Evolutionary conservation across 139 green algal genomes (phyloP).

Genomic region (Astrephomene gubernaculifera): DNA sequence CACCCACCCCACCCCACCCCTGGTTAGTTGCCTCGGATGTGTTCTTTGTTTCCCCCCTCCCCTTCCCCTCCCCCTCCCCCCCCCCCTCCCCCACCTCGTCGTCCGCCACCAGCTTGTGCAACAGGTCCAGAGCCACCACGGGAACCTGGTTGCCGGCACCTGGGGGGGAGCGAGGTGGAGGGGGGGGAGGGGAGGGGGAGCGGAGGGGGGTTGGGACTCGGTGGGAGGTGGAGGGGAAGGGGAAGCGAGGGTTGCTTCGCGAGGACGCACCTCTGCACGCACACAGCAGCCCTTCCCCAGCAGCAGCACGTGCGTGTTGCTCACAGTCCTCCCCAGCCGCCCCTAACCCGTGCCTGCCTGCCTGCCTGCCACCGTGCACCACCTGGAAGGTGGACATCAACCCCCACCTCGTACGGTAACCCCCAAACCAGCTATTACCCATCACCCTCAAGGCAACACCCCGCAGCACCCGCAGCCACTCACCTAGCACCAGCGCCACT

Average conservation of each 20-base stretch:
- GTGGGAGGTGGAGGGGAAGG: background rate
- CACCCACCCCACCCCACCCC: background rate
- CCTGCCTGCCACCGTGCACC: background rate
- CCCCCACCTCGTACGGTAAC: background rate
- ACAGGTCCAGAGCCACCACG: constrained; percentile 57
- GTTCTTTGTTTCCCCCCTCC: background rate
- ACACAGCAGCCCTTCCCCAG: no score
- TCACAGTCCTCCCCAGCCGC: no score
- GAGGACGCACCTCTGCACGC: no score
- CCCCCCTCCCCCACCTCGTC: constrained; percentile 45
- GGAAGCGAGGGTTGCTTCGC: background rate
- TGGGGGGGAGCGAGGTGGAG: background rate
- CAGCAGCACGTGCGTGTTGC: no score
- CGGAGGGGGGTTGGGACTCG: background rate
- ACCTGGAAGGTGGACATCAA: background rate
- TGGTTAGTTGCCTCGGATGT: background rate
- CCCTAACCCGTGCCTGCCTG: background rate
- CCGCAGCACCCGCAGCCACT: background rate
- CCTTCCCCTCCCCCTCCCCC: background rate
- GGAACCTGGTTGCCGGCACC: constrained; percentile 66
- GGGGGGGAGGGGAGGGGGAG: background rate
- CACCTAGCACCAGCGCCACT: constrained; percentile 76
- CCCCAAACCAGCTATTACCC: background rate
- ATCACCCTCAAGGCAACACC: background rate
- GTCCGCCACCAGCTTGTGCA: constrained; percentile 75